These are phyloP conservation scores for Fragaria iinumae DNA, from an alignment of 306 rosid genomes.

Conservation along the genomic window DNA sequence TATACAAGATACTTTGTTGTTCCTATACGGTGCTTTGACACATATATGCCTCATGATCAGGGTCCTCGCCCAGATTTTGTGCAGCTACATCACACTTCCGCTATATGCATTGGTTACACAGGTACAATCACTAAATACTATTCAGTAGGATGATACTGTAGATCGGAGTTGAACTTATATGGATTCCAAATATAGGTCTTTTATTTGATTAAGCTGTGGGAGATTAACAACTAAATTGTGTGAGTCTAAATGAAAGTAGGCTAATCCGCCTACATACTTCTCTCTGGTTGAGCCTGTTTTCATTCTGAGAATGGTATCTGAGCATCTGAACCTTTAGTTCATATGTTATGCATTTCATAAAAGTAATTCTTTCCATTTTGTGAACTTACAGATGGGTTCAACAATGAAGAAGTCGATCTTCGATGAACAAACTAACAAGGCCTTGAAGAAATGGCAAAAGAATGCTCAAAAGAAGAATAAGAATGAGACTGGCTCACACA, in stretches of 20 bases:
- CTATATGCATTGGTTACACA: slow-evolving; percentile 90
- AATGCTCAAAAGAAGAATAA: slow-evolving; percentile 63
- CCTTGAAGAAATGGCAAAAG: slow-evolving; percentile 70
- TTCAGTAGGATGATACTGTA: not conserved
- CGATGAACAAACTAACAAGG: slow-evolving; percentile 89
- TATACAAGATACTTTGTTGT: too few relatives aligned
- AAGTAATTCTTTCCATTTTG: slow-evolving; percentile 6
- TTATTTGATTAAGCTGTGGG: not conserved
- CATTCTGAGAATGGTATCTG: not conserved
- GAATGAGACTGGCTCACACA: slow-evolving; percentile 26
- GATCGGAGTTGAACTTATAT: not conserved
- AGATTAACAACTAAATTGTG: not conserved
- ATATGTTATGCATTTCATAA: not conserved
- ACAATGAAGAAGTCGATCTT: slow-evolving; percentile 94
- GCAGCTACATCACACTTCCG: slow-evolving; percentile 93
- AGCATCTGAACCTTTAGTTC: not conserved
- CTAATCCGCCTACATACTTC: not conserved
- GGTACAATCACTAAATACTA: slow-evolving; percentile 32
- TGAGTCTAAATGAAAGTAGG: not conserved
- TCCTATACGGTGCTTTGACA: not conserved
- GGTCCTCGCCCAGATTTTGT: slow-evolving; percentile 69
- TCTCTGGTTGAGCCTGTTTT: not conserved
- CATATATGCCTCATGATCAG: slow-evolving; percentile 30
- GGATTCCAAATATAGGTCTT: not conserved
- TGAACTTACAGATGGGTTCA: slow-evolving; percentile 73